phyloP scores from a whole-genome alignment of 441 rosid genomes.

The Aquilaria agallochum region DNA sequence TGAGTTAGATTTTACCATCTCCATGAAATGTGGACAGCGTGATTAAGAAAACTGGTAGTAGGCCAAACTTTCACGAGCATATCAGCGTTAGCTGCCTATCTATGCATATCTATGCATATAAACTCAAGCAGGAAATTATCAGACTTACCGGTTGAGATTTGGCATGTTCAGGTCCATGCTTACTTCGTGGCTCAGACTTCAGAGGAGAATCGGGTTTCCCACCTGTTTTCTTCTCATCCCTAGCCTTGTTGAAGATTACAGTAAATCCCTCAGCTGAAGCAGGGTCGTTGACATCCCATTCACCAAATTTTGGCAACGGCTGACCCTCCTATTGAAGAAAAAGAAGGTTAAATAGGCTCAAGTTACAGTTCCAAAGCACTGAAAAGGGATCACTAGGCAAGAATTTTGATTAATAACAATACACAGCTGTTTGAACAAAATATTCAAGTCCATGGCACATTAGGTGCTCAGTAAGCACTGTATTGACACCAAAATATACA shows the following conservation, averaged over 20 bases:
- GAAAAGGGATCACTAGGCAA: too few species aligned
- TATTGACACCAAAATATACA: too few species aligned
- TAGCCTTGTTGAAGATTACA: conserved; percentile 84
- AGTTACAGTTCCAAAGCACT: background rate
- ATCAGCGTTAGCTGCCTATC: background rate
- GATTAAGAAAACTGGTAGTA: background rate
- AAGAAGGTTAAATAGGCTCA: background rate
- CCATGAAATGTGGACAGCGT: too few species aligned
- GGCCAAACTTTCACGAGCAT: background rate
- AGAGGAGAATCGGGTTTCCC: conserved; percentile 74
- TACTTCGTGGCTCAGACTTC: conserved; percentile 47
- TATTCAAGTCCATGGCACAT: too few species aligned
- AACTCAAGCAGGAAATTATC: background rate
- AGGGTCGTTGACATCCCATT: conserved; percentile 97
- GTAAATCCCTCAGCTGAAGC: conserved; percentile 98
- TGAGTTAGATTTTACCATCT: too few species aligned
- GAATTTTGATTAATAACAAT: too few species aligned
- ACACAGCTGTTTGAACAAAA: too few species aligned
- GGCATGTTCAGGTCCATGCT: conserved; percentile 48
- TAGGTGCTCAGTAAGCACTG: too few species aligned
- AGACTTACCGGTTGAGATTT: conserved; percentile 71
- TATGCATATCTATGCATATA: background rate
- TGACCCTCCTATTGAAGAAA: conserved; percentile 52
- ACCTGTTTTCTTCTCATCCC: conserved; percentile 88
- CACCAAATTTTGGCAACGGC: conserved; percentile 92